Percentiles rank a stretch among this genome's conserved stretches.
Conservation (phyloP, 2,329 filamentous ascomycete genomes). For the Epichloe amarillans region DNA sequence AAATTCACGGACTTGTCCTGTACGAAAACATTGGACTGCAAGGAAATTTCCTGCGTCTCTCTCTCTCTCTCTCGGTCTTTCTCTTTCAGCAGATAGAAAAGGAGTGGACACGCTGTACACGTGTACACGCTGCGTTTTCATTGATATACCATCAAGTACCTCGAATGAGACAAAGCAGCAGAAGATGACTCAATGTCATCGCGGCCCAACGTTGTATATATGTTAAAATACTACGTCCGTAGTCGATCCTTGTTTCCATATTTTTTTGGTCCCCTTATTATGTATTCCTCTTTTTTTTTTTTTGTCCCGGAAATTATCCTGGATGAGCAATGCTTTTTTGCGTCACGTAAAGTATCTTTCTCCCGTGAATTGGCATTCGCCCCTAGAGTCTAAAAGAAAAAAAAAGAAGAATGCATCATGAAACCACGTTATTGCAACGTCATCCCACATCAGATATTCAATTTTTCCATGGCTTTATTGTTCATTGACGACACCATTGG, state of each 20-base stretch:
- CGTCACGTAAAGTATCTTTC: not conserved
- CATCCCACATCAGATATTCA: no score
- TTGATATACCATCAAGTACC: not conserved
- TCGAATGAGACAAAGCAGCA: not conserved
- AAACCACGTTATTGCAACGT: not conserved
- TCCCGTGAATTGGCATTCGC: not conserved
- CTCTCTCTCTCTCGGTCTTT: not conserved
- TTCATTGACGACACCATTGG: constrained; percentile 18
- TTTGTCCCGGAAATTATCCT: not conserved
- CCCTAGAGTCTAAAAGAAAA: not conserved
- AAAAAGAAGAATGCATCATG: not conserved
- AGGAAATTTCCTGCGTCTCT: not conserved
- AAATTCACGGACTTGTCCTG: not conserved
- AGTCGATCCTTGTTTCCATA: not conserved
- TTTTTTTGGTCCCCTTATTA: not conserved
- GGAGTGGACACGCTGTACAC: not conserved
- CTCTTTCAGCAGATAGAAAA: not conserved
- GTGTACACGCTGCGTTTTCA: not conserved
- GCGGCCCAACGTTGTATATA: not conserved
- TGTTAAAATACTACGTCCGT: not conserved
- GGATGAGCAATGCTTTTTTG: not conserved
- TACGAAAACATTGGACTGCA: not conserved
- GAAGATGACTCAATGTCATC: not conserved
- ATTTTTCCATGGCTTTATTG: constrained; percentile 2
- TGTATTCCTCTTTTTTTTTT: not conserved